Evolutionary conservation across 2,329 filamentous ascomycete genomes (phyloP), one percentile per base, ranked within the genome.

Genomic region (Aspergillus caelatus): DNA sequence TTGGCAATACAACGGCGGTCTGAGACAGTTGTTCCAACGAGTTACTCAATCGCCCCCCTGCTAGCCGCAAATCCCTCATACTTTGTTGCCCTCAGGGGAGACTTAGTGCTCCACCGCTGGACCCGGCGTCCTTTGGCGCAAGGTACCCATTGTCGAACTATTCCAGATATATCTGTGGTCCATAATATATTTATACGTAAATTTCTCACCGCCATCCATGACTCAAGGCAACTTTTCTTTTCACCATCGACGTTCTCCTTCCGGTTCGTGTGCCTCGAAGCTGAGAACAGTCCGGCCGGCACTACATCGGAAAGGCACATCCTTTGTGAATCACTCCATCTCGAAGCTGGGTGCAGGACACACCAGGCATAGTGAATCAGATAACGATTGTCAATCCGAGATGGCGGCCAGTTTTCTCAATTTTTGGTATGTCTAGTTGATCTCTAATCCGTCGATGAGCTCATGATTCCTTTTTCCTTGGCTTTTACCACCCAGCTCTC

Each of bases 321-420:
- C 72, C 9, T 69, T 64, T 55, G 63, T 67, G 58, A 72, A 69
- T 58, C 65, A 70, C 30, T 72, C 73, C 30, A 77, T 78, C 58
- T 72, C 72, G 26, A 77, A 77, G 63, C 58, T 78, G 36, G 75
- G 76, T 41, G 67, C 76, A 30, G 72, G 75, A 34, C 70, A 70
- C 53, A 58, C 67, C 28, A 69, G 65, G 61, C 65, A 61, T 57
- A 58, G 64, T 34, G 65, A 64, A 43, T 65, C 64, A 57, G 69
- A 71, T 46, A 70, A 75, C 66, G 72, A 75, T 61, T 65, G 65
- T 46, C 69, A 72, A 39, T 62, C 70, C 62, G 78, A 79, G 58
- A 81, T 82, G 79, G 75, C 79, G 9, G 72, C 79, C 52, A 80
- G 77, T 66, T 82, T 82, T 55, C 68, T 81, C 52, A 80, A 81